These are phyloP conservation scores for Zygosaccharomyces sapae DNA, from an alignment of 1,139 yeast genomes.

Conservation along the genomic window DNA sequence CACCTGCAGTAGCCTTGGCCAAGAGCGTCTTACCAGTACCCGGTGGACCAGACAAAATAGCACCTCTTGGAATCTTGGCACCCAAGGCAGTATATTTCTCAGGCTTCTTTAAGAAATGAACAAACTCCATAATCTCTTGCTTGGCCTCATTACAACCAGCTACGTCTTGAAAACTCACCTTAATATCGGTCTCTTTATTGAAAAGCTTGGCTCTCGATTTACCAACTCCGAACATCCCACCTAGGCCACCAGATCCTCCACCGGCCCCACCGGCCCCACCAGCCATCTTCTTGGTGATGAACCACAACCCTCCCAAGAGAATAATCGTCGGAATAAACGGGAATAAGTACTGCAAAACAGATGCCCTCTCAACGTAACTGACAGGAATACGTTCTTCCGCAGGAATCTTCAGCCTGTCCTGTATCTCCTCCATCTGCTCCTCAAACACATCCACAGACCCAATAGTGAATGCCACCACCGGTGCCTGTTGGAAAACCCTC, in stretches of 20 bases:
- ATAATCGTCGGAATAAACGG: slow-evolving; percentile 82
- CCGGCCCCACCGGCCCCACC: slow-evolving; percentile 54
- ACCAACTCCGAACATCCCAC: slow-evolving; percentile 68
- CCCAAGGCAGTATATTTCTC: slow-evolving; percentile 85
- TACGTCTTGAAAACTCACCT: slow-evolving; percentile 84
- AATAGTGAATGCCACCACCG: slow-evolving; percentile 60
- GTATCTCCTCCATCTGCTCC: slow-evolving; percentile 70
- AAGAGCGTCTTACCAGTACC: slow-evolving; percentile 97
- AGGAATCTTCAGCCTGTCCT: slow-evolving; percentile 61
- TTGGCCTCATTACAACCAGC: slow-evolving; percentile 99
- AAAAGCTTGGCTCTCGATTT: slow-evolving; percentile 86
- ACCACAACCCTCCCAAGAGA: slow-evolving; percentile 81
- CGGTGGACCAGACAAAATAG: slow-evolving; percentile 94
- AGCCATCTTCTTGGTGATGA: slow-evolving; percentile 51
- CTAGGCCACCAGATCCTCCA: slow-evolving; percentile 44
- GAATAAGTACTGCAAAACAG: slow-evolving; percentile 55
- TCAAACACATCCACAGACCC: slow-evolving; percentile 95
- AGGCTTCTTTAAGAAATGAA: slow-evolving; percentile 84
- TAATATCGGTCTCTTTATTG: slow-evolving; percentile 87
- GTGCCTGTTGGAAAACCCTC: slow-evolving; percentile 27
- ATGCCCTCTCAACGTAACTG: slow-evolving; percentile 65
- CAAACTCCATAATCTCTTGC: slow-evolving; percentile 96
- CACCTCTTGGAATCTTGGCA: slow-evolving; percentile 97
- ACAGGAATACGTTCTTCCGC: slow-evolving; percentile 73
- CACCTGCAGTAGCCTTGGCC: slow-evolving; percentile 99